Conservation (phyloP, 2,329 filamentous ascomycete species). For the Sclerotinia trifoliorum region DNA sequence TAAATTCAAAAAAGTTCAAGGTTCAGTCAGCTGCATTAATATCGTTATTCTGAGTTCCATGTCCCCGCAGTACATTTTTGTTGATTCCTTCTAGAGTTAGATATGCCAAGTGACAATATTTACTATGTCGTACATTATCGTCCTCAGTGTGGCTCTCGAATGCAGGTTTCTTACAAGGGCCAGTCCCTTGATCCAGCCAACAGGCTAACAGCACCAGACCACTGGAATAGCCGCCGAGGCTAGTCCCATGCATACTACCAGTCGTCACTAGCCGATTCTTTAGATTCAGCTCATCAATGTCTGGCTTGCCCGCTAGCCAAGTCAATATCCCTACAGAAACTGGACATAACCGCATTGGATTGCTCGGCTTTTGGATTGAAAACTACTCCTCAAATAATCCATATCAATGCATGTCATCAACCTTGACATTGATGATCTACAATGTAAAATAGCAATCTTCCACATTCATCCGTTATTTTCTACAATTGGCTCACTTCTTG, state of each 20-base stretch:
- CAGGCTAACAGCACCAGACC: neutral
- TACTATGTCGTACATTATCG: constrained; percentile 4
- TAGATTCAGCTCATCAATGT: neutral
- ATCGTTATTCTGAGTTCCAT: neutral
- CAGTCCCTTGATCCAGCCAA: neutral
- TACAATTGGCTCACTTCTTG: neutral
- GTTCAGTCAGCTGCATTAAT: neutral
- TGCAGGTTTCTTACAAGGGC: neutral
- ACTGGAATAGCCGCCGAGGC: constrained; percentile 4
- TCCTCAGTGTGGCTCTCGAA: neutral
- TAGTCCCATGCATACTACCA: neutral
- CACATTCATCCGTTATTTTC: neutral
- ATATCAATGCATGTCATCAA: neutral
- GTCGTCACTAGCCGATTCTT: neutral
- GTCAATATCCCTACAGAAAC: neutral
- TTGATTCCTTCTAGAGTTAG: neutral
- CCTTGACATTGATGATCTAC: neutral
- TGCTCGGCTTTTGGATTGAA: neutral
- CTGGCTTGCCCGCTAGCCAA: neutral
- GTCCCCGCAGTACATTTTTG: neutral
- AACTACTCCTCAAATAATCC: neutral
- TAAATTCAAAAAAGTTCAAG: neutral
- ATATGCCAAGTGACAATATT: constrained; percentile 6
- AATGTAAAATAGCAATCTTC: neutral
- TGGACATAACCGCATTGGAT: neutral